A percentile compares a stretch with the other conserved stretches of the same genome.
Conservation (phyloP, 148 eudicot species). For the Chenopodium formosanum region DNA sequence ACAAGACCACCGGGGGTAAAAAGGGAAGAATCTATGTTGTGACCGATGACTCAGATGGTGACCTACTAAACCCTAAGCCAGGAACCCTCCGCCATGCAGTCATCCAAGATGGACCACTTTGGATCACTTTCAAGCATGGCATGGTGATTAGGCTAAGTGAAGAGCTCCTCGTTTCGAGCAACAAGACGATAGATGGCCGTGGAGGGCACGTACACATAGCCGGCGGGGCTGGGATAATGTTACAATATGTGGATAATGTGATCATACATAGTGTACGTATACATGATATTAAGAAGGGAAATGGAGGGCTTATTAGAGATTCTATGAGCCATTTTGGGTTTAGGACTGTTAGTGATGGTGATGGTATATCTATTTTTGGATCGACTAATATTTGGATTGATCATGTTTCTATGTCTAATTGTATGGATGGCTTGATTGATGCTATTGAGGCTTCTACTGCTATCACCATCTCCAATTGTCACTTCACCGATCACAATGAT, state of each 20-base stretch:
- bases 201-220: slow-evolving; percentile 42
- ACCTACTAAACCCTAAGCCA: slow-evolving; percentile 48
- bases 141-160: slow-evolving; percentile 41
- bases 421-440: slow-evolving; percentile 50
- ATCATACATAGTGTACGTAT: slow-evolving; percentile 44
- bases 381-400: slow-evolving; percentile 52
- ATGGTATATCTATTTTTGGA: slow-evolving; percentile 51
- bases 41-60: slow-evolving; percentile 36
- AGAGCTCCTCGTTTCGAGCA: slow-evolving; percentile 43
- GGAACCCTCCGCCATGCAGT: slow-evolving; percentile 58
- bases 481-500: slow-evolving; percentile 53
- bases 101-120: slow-evolving; percentile 43
- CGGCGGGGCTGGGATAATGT: slow-evolving; percentile 46
- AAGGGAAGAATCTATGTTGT: slow-evolving; percentile 37
- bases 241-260: slow-evolving; percentile 48
- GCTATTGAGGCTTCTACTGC: slow-evolving; percentile 48
- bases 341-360: slow-evolving; percentile 45
- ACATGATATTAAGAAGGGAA: slow-evolving; percentile 38
- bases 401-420: slow-evolving; percentile 53
- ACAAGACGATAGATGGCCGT: slow-evolving; percentile 56
- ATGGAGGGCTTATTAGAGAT: slow-evolving; percentile 45
- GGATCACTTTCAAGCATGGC: slow-evolving; percentile 42
- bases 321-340: slow-evolving; percentile 39
- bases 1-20: slow-evolving; percentile 42
- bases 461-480: slow-evolving; percentile 54